These are phyloP conservation scores for Triticum dicoccoides DNA, from an alignment of 176 grass and related monocot species.

Conservation along the genomic window DNA sequence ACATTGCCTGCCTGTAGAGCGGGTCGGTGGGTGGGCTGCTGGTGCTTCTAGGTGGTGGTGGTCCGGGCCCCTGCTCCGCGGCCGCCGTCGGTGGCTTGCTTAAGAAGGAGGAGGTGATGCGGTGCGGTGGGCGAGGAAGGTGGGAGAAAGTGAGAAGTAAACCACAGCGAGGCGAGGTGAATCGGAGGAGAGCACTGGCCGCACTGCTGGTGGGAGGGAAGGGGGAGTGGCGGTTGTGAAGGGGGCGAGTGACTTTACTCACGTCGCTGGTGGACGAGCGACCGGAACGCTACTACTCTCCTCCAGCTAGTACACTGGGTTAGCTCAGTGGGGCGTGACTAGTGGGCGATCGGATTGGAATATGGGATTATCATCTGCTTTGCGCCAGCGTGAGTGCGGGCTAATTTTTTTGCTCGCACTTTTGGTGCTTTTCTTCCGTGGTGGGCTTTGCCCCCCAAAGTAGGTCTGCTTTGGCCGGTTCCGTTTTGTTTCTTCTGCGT, in stretches of 20 bases:
- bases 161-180: constrained; percentile 22
- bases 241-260: too few species aligned
- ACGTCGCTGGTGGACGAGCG: too few species aligned
- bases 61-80: neutral
- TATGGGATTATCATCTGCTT: too few species aligned
- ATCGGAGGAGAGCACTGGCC: neutral
- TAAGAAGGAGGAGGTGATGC: constrained; percentile 33
- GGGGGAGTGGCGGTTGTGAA: neutral
- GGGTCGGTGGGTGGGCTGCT: neutral
- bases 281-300: too few species aligned
- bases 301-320: too few species aligned
- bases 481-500: neutral
- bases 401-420: neutral
- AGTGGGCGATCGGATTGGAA: neutral
- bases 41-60: neutral
- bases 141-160: constrained; percentile 67
- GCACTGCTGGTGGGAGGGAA: too few species aligned
- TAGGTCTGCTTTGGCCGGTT: neutral
- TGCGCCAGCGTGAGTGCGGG: too few species aligned
- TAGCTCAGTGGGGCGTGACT: neutral
- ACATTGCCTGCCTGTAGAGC: constrained; percentile 25
- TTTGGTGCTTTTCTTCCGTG: neutral
- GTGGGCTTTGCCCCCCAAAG: neutral
- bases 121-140: constrained; percentile 46
- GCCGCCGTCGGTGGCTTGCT: constrained; percentile 4